Base-by-base conservation (phyloP, 345 rosid genomes). In the Pistacia integerrima region DNA sequence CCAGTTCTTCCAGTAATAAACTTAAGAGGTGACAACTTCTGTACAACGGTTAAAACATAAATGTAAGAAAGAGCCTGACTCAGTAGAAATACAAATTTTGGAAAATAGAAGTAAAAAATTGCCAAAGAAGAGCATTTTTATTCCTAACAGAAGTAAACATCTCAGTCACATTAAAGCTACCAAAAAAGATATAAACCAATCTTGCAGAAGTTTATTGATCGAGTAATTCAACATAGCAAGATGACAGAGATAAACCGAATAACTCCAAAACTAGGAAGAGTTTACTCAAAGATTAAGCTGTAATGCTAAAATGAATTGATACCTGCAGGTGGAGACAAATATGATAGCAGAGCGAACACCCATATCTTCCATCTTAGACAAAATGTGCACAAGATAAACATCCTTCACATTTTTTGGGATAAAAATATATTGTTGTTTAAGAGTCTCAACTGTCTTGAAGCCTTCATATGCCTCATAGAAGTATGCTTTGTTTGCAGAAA, bases 241-340 rank as follows among this genome's bases (percentile, higher is more conserved):
- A 54, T 54, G 4, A 54, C 4, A 3, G 18, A 54, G 16, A 54
- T 17, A 12, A 11, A 11, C 56, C 17, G 17, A 52, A 52, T 20
- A 4, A 14, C 62, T n/a, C 11, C 62, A 20, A 58, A 52, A 69
- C 13, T 35, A 48, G 72, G 16, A 33, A 54, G 44, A 33, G n/a
- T 70, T 18, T 56, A 46, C n/a, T 20, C 57, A 36, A 41, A 57
- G 55, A 55, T 57, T 20, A 56, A 41, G 56, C 20, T 48, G 70
- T 2, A 16, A 13, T 17, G 44, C 33, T 77, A 25, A 69, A 30
- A 75, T 44, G 70, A 25, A 79, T 60, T 20, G 58, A 74, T 68
- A 95, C 98, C 98, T 90, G 97, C 99, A 93, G 63, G 98, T 93
- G 5, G 99, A 96, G 76, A 89, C 95, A 83, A 96, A 93, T 82